Conservation (phyloP, 495 filamentous ascomycete genomes). For the Podospora australis region DNA sequence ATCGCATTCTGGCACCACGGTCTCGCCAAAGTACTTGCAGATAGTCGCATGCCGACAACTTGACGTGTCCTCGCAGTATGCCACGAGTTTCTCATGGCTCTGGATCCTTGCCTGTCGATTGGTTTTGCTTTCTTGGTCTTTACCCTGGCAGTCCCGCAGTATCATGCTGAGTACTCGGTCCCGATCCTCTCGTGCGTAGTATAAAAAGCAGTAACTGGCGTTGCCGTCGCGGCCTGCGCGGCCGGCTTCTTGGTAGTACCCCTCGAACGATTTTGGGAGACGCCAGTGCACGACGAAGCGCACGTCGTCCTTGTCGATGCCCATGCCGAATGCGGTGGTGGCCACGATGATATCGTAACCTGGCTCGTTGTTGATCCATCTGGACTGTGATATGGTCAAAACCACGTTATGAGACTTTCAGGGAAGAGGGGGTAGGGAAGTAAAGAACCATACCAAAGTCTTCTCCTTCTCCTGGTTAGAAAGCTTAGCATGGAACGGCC, state of each 20-base stretch:
- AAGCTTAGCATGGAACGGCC: slow-evolving; percentile 65
- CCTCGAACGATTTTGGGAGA: slow-evolving; percentile 85
- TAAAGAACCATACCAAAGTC: too few relatives aligned
- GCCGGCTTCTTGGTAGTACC: slow-evolving; percentile 92
- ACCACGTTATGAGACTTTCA: too few relatives aligned
- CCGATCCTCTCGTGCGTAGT: slow-evolving; percentile 78
- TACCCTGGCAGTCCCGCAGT: slow-evolving; percentile 31
- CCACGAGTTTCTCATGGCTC: slow-evolving; percentile 54
- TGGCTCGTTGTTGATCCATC: slow-evolving; percentile 68
- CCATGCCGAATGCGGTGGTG: slow-evolving; percentile 96
- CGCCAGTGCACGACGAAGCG: slow-evolving; percentile 93
- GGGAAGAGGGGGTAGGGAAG: too few relatives aligned
- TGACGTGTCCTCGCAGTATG: slow-evolving; percentile 72
- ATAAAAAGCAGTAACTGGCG: slow-evolving; percentile 77
- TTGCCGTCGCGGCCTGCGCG: slow-evolving; percentile 86
- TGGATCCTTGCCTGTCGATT: slow-evolving; percentile 31
- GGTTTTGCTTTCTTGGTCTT: slow-evolving; percentile 16
- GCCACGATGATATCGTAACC: slow-evolving; percentile 89
- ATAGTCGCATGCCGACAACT: slow-evolving; percentile 73
- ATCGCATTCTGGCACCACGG: slow-evolving; percentile 56
- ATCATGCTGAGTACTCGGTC: slow-evolving; percentile 61
- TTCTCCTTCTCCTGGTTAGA: slow-evolving; percentile 55
- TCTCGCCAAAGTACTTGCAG: slow-evolving; percentile 75
- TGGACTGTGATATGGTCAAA: too few relatives aligned
- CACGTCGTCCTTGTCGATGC: slow-evolving; percentile 91